Percentiles rank a stretch among this genome's conserved stretches.
These are phyloP conservation scores for Claviceps digitariae DNA, from an alignment of 2,329 filamentous ascomycete species.

Conservation along the genomic window DNA sequence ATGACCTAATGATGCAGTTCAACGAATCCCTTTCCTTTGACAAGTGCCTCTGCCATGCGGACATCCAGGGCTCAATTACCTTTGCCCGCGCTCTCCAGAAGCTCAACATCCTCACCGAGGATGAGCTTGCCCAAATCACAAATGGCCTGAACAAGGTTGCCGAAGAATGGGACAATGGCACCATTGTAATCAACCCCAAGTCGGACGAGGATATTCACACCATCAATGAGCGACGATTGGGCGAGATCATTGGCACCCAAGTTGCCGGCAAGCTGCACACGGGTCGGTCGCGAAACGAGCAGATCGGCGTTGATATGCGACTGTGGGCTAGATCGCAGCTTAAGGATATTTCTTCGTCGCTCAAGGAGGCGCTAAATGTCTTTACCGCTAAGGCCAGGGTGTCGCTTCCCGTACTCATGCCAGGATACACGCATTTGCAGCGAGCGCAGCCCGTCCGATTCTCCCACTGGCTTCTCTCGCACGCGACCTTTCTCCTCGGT, in stretches of 20 bases:
- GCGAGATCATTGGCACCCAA: conserved; percentile 52
- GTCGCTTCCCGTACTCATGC: conserved; percentile 12
- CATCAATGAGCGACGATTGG: conserved; percentile 41
- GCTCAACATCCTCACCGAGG: conserved; percentile 42
- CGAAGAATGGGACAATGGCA: conserved; percentile 15
- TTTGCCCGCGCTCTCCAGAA: conserved; percentile 52
- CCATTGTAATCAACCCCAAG: conserved; percentile 14
- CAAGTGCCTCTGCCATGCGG: conserved; percentile 49
- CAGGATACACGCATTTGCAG: conserved; percentile 16
- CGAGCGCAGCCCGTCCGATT: conserved; percentile 14
- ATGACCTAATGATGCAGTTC: conserved; percentile 26
- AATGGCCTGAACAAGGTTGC: not conserved
- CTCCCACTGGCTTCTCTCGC: conserved; percentile 12
- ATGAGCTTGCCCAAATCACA: not conserved
- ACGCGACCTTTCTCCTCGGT: conserved; percentile 11
- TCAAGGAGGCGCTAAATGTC: not conserved
- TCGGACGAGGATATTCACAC: conserved; percentile 29
- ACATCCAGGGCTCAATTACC: conserved; percentile 51
- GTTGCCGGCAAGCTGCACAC: conserved; percentile 47
- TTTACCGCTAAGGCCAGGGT: not conserved
- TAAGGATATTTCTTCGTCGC: conserved; percentile 8
- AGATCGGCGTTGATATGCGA: conserved; percentile 61
- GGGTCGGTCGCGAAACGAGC: conserved; percentile 56
- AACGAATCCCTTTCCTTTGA: conserved; percentile 57
- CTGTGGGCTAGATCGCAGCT: conserved; percentile 37